Evolutionary conservation across 495 filamentous ascomycete species (phyloP), one percentile per base, ranked within the genome.

Genomic region (Penicillium ochrochloron): DNA sequence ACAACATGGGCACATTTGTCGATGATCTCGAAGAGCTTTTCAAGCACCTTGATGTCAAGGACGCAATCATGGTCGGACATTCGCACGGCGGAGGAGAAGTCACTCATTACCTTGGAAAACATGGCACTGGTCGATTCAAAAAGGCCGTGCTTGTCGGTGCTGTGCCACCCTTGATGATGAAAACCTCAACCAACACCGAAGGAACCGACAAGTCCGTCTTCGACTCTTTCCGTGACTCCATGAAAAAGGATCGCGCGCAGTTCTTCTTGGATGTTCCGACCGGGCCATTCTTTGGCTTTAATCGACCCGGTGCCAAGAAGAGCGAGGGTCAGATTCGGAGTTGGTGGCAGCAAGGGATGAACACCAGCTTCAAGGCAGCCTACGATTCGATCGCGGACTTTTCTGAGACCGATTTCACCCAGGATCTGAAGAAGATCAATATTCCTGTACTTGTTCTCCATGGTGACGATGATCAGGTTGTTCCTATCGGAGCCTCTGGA

Each of bases 281-380:
- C 10, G 76, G 77, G 14, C 77, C 78, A n/a, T 82, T 80, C 66
- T 80, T 80, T 55, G 72, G 71, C 9, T 80, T 77, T 57, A 80
- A 82, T 56, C 72, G 73, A n/a, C 63, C 73, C 34, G 70, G 70
- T 25, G 73, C 65, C 9, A 65, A 70, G 64, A 66, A 65, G 42
- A 76, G 71, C 44, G 70, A 78, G 58, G 78, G 76, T 0, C 69
- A 76, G 27, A 75, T 82, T 50, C 62, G 77, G 6, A 75, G 68
- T 52, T 82, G 78, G 79, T 82, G 71, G 66, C 62, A 68, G 57
- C 76, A 78, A 65, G 70, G 78, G n/a, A 80, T 82, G 78, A 70
- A 68, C 58, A 66, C 72, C 29, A 70, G 77, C 34, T 76, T 77
- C 59, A 78, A 74, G 56, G 50, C 67, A 15, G 69, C 70, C 0